Conservation (phyloP, 2,329 filamentous ascomycete genomes). For the Malbranchea zuffiana region DNA sequence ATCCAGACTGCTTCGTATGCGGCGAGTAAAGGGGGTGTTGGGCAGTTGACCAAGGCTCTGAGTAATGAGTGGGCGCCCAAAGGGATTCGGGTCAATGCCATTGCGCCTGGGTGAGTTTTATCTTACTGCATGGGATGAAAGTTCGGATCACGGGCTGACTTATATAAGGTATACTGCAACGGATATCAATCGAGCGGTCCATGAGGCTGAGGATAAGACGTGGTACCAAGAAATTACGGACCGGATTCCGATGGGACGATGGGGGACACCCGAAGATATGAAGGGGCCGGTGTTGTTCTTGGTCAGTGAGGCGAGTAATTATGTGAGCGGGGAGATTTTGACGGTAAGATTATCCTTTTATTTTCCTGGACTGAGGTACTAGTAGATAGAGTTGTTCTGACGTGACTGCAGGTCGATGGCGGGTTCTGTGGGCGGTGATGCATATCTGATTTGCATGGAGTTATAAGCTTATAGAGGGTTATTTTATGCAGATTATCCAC, state of each 20-base stretch:
- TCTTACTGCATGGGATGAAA: background rate
- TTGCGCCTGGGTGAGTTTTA: constrained; percentile 63
- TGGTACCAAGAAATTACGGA: constrained; percentile 9
- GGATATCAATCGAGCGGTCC: constrained; percentile 8
- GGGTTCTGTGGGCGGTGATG: constrained; percentile 8
- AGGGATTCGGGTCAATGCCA: constrained; percentile 74
- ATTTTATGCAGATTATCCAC: no score
- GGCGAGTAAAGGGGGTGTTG: constrained; percentile 73
- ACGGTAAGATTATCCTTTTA: constrained; percentile 4
- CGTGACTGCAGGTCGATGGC: constrained; percentile 13
- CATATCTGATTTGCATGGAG: no score
- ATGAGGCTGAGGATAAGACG: constrained; percentile 1
- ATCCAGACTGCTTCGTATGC: constrained; percentile 81
- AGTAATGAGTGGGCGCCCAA: constrained; percentile 72
- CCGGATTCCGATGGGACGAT: constrained; percentile 13
- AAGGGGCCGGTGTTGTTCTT: constrained; percentile 14
- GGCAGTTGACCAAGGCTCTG: constrained; percentile 72
- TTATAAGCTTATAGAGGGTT: no score
- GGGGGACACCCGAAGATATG: constrained; percentile 14
- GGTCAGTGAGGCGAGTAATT: constrained; percentile 15
- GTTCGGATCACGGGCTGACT: background rate
- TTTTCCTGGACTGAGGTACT: background rate
- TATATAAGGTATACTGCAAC: constrained; percentile 38
- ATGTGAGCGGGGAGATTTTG: constrained; percentile 42
- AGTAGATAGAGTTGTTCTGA: background rate